Evolutionary conservation across 495 filamentous ascomycete genomes (phyloP), one percentile per base, ranked within the genome.

Genomic region (Aspergillus leporis): DNA sequence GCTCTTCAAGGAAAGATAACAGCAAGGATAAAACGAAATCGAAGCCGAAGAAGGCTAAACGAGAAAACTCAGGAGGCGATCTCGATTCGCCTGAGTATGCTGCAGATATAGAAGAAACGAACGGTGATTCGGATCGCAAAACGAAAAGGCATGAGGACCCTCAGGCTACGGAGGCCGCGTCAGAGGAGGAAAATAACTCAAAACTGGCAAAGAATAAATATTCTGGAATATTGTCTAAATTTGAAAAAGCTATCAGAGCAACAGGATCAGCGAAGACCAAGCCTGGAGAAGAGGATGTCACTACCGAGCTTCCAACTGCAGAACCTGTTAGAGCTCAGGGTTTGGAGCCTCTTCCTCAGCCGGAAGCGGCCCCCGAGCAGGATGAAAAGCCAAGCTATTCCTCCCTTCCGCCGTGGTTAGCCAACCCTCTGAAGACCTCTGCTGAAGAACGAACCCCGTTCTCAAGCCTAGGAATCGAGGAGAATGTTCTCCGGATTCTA

Each of bases 281-380:
- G 40, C 65, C 68, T 46, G 66, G 60, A 31, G 4, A 49, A 1
- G 63, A 66, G 22, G 25, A 53, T 16, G 67, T 75, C 46, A 61
- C 59, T 14, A 62, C 60, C 32, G 64, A 49, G 48, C 55, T 10
- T 51, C 63, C 51, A 31, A 64, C 63, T 13, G 62, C 67, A 4
- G 73, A 78, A 40, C 70, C 75, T 21, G 67, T 76, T 14, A 79
- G 83, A 49, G 80, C 87, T 10, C 82, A 92, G 55, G 88, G 85
- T 7, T 79, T 96, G 3, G 85, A 86, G 57, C 91, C 90, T 14
- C 69, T 96, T 13, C 92, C 91, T 21, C 90, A 94, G 62, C 90
- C 91, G 32, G 79, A 83, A 56, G 83, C 82, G 18, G 80, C 81
- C 0, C 73, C 78, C 9, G 80, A 87, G 30, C 65, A 80, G 31